Base-by-base conservation (phyloP, 164 flowering plant species). In the Houttuynia cordata region DNA sequence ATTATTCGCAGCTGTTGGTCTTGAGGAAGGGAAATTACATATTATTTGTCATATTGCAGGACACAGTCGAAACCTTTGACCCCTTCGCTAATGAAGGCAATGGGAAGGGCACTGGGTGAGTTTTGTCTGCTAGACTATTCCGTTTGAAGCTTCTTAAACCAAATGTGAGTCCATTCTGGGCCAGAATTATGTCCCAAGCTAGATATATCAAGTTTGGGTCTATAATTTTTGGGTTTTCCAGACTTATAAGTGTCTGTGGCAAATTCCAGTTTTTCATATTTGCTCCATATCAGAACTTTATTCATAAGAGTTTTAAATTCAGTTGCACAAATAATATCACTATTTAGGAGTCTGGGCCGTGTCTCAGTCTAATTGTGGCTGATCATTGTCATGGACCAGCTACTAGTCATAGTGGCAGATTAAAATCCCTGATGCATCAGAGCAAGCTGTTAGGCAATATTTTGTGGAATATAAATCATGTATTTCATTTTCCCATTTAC, bases 91-190 rank as follows among this genome's bases (percentile, higher is more conserved):
- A 66, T 41, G 85, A 72, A 53, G 94, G 87, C 55, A 71, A 18
- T 0, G 87, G 83, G 25, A 79, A 78, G 71, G 99, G 97, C 20
- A 88, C 96, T 12, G 96, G 99, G 99, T 90, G 83, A 37, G 84
- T 71, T 47, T 5, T 53, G 62, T 53, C 34, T 61, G 12, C 39
- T 24, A 53, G 56, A 53, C 22, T 53, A n/a, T 21, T n/a, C 10
- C 1, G 0, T 23, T 56, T 22, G 39, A 1, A 24, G 7, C n/a
- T 39, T 22, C 12, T 19, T 4, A 17, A 13, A 39, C 45, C 12
- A 30, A 34, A 4, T 14, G 45, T 25, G n/a, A n/a, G n/a, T 1
- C 1, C 21, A 17, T 17, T 51, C n/a, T 10, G 19, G 1, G n/a
- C 21, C 53, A 18, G 53, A 49, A 3, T 19, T n/a, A 14, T 2